Evolutionary conservation across 345 rosid species (phyloP), one percentile per base, ranked within the genome.

Genomic region (Syzygium oleosum): DNA sequence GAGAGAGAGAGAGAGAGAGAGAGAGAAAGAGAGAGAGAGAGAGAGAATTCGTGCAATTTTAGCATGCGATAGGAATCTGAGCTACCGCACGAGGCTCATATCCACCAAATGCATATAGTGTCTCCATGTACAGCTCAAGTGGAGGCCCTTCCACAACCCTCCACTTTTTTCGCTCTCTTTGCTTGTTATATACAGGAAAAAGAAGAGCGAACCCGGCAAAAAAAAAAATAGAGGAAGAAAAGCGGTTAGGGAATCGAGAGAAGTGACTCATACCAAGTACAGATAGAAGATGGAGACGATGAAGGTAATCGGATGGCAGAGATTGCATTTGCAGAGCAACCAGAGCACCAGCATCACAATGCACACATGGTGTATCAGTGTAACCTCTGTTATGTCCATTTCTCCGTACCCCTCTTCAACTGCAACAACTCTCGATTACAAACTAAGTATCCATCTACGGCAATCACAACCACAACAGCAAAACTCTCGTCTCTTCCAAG

Each of bases 331-430:
- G 84, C 95, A 92, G 27, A 98, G 94, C 88, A 90, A 58, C 96
- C 99, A 94, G 85, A 98, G 94, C 86, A 91, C 51, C 51, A 91
- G 53, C 88, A 96, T 88, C 61, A 96, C 97, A 83, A 96, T 90
- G 88, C 89, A 93, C 87, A 95, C 96, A 89, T 98, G 99, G 91
- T 93, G 97, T 86, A 98, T 87, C 43, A 97, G 89, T 43, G 95
- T 91, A 61, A 89, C 87, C 94, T 94, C 96, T 87, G 90, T 89
- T 46, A 83, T 58, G 90, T 88, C 91, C 92, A 91, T 90, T 84
- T 68, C 84, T 34, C 25, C 5, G 80, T 53, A 38, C 27, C 25
- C 49, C 49, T 38, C 80, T 34, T 73, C 80, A 73, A 73, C 80
- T 9, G 38, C 21, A 17, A 21, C 80, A 73, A 73, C 80, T 73